Percentiles rank a stretch among this genome's conserved stretches.
phyloP scores from a whole-genome alignment of 1,284 basidiomycete genomes.

The Fistulina hepatica region DNA sequence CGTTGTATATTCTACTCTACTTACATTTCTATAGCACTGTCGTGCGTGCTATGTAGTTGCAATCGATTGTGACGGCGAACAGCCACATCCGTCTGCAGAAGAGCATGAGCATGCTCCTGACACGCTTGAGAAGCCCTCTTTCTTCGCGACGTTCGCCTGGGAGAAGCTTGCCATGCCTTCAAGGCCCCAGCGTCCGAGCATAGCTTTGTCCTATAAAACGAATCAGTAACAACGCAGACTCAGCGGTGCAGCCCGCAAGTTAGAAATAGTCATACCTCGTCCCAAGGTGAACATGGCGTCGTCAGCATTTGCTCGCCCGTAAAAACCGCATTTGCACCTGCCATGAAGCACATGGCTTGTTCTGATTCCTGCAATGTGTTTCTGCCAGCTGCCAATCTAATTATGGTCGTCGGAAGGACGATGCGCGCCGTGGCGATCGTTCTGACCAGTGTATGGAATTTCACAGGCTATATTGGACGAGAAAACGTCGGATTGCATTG shows the following conservation, averaged over 20 bases:
- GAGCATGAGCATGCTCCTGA: slow-evolving; percentile 16
- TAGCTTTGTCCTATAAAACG: slow-evolving; percentile 86
- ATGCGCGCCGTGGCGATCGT: slow-evolving; percentile 94
- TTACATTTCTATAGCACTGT: no score
- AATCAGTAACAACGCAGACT: slow-evolving; percentile 34
- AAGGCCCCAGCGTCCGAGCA: slow-evolving; percentile 91
- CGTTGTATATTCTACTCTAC: no score
- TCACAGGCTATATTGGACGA: slow-evolving; percentile 46
- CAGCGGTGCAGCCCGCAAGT: slow-evolving; percentile 8
- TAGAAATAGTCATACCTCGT: slow-evolving; percentile 7
- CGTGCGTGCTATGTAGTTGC: no score
- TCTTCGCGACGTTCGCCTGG: slow-evolving; percentile 41
- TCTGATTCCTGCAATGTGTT: slow-evolving; percentile 86
- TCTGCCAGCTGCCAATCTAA: slow-evolving; percentile 89
- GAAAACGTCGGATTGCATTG: slow-evolving; percentile 5
- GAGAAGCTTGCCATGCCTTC: slow-evolving; percentile 86
- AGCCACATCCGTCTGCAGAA: slow-evolving; percentile 7
- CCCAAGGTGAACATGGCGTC: slow-evolving; percentile 67
- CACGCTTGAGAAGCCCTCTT: slow-evolving; percentile 32
- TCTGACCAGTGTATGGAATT: slow-evolving; percentile 78
- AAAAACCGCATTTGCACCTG: slow-evolving; percentile 96
- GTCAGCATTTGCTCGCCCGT: slow-evolving; percentile 97
- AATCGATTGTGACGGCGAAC: no score
- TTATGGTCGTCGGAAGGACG: slow-evolving; percentile 86
- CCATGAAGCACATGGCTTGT: slow-evolving; percentile 98